A percentile compares a stretch with the other conserved stretches of the same genome.
Evolutionary conservation across 495 filamentous ascomycete species (phyloP).

Genomic region (Penicillium bovifimosum): DNA sequence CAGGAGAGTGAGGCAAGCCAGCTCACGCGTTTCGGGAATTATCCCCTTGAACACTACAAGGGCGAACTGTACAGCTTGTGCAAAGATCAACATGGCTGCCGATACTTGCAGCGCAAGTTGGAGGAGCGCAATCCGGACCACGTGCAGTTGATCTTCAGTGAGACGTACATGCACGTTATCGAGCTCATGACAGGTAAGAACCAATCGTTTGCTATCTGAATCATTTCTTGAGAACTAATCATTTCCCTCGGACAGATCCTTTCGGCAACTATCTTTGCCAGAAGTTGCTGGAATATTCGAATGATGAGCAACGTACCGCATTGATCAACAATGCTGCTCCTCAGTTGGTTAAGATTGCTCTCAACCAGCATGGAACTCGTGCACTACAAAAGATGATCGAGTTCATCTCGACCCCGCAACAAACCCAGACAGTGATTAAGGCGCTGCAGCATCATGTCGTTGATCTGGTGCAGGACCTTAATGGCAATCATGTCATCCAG

Average conservation of each 20-base stretch:
- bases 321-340: slow-evolving; percentile 83
- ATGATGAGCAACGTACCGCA: slow-evolving; percentile 86
- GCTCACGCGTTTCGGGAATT: slow-evolving; percentile 63
- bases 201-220: neutral
- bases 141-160: slow-evolving; percentile 85
- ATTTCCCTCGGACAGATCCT: slow-evolving; percentile 54
- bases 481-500: slow-evolving; percentile 98
- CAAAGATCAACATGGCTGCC: slow-evolving; percentile 96
- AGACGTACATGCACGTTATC: slow-evolving; percentile 84
- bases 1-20: slow-evolving; percentile 36
- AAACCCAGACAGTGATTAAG: slow-evolving; percentile 74
- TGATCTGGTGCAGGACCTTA: slow-evolving; percentile 89
- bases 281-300: slow-evolving; percentile 89
- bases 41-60: slow-evolving; percentile 68
- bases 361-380: slow-evolving; percentile 94
- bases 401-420: slow-evolving; percentile 73
- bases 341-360: slow-evolving; percentile 81
- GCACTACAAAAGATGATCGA: slow-evolving; percentile 99
- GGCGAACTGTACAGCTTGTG: slow-evolving; percentile 82
- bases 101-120: slow-evolving; percentile 93
- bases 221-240: neutral
- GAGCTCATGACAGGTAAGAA: slow-evolving; percentile 85
- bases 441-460: slow-evolving; percentile 77
- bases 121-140: slow-evolving; percentile 80
- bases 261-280: slow-evolving; percentile 99